Evolutionary conservation across 306 rosid genomes (phyloP), one percentile per base, ranked within the genome.

Genomic region (Vigna unguiculata): DNA sequence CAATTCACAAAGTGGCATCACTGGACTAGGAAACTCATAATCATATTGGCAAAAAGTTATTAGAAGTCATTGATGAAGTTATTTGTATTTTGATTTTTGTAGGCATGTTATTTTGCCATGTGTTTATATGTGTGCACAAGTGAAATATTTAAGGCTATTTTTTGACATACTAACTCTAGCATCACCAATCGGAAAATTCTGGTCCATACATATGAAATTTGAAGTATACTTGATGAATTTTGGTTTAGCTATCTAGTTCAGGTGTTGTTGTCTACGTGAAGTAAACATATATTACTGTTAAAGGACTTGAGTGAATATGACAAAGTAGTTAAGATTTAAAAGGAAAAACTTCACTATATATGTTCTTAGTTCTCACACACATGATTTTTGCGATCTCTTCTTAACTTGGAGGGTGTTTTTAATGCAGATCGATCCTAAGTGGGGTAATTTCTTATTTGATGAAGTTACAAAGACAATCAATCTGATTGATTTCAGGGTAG

Each of bases 371-470:
- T 77, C 40, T 36, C n/a, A n/a, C 20, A 22, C 64, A 30, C 43
- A 75, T 61, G 72, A 38, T 66, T 79, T 28, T 78, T 66, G 20
- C 25, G 20, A 53, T 85, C 60, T 74, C 74, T 59, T 73, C 53
- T 77, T 63, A 61, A 21, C 74, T 79, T 69, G n/a, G 78, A 49
- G 78, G 80, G 62, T 78, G 74, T 81, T 74, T 77, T 67, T 69
- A 47, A 48, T 85, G 88, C 96, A 95, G 97, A 95, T 97, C 5
- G 98, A 95, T 87, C 98, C 98, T 66, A 95, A 95, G 76, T 95
- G 98, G 98, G 83, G 97, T 63, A 95, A 95, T 84, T 95, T 95
- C 89, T 84, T 95, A 86, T 92, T 87, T 43, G 85, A 95, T 40
- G 92, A 92, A 83, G 81, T 86, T 58, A 83, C 85, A 28, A 95